phyloP scores from a whole-genome alignment of 495 filamentous ascomycete species.

The Astrothelium macrocarpum region DNA sequence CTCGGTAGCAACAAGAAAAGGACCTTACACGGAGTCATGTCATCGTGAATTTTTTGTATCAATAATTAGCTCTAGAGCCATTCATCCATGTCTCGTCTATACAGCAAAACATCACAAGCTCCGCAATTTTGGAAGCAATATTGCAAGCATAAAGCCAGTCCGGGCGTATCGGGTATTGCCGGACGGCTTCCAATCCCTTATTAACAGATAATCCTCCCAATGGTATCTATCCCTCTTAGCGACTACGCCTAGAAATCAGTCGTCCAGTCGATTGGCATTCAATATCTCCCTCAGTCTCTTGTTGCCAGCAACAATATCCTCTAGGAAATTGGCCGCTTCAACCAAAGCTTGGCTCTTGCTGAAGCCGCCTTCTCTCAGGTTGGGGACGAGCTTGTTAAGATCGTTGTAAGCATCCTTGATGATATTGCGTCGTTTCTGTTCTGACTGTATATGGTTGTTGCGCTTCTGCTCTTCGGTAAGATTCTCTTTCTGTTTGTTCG shows the following conservation, averaged over 20 bases:
- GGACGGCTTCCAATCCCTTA: too few relatives aligned
- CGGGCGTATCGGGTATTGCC: too few relatives aligned
- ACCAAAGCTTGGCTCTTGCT: slow-evolving; percentile 72
- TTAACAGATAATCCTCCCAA: not conserved
- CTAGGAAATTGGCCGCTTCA: slow-evolving; percentile 63
- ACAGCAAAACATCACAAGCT: not conserved
- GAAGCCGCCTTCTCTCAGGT: slow-evolving; percentile 55
- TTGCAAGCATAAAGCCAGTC: not conserved
- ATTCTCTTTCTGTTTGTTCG: slow-evolving; percentile 50
- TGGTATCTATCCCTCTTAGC: not conserved
- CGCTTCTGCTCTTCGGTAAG: slow-evolving; percentile 76
- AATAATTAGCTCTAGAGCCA: not conserved
- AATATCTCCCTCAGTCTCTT: slow-evolving; percentile 33
- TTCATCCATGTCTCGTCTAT: not conserved
- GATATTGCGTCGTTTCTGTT: slow-evolving; percentile 71
- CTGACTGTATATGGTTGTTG: slow-evolving; percentile 79
- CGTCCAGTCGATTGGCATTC: slow-evolving; percentile 2
- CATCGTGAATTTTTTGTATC: not conserved
- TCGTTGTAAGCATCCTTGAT: slow-evolving; percentile 73
- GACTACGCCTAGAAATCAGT: not conserved
- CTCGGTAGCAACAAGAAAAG: too few relatives aligned
- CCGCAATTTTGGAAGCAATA: not conserved
- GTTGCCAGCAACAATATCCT: slow-evolving; percentile 60
- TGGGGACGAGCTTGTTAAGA: slow-evolving; percentile 60
- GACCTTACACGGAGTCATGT: too few relatives aligned